Evolutionary conservation across 345 rosid species (phyloP).

Genomic region (Acer campestre): DNA sequence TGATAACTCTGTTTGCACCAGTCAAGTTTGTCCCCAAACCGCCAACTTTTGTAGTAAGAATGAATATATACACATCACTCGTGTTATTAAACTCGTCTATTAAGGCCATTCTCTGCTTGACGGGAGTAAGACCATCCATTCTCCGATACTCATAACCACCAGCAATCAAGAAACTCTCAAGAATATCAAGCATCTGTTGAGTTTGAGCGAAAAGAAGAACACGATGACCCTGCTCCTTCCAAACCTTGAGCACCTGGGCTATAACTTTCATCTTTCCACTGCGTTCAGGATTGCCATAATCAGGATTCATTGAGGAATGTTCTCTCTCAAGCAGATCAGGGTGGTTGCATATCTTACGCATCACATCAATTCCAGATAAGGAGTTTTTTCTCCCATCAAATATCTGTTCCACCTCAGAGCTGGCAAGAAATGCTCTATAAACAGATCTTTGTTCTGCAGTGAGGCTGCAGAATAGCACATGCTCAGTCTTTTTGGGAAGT

Average conservation of each 20-base stretch:
- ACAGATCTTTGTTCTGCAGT: constrained; percentile 80
- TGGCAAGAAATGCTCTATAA: constrained; percentile 96
- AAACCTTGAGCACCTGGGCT: constrained; percentile 78
- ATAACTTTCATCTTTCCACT: constrained; percentile 96
- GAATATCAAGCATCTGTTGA: constrained; percentile 97
- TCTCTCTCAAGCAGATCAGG: constrained; percentile 98
- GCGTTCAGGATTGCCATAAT: constrained; percentile 89
- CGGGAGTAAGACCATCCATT: constrained; percentile 94
- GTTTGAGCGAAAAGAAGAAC: constrained; percentile 94
- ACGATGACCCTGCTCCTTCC: constrained; percentile 91
- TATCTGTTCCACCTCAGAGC: constrained; percentile 93
- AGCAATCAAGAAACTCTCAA: constrained; percentile 73
- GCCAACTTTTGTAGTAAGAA: constrained; percentile 94
- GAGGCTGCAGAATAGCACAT: constrained; percentile 97
- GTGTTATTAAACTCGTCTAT: constrained; percentile 92
- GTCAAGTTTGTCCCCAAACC: constrained; percentile 97
- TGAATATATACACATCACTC: constrained; percentile 69
- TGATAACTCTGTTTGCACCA: constrained; percentile 94
- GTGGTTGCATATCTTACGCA: constrained; percentile 99
- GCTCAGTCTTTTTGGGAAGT: constrained; percentile 89
- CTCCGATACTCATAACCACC: constrained; percentile 75
- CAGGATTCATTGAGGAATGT: constrained; percentile 70
- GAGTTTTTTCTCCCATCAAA: constrained; percentile 79
- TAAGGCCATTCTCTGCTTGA: constrained; percentile 94
- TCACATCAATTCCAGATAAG: constrained; percentile 93